Base-by-base conservation (phyloP, 306 rosid species). In the Abrus precatorius region DNA sequence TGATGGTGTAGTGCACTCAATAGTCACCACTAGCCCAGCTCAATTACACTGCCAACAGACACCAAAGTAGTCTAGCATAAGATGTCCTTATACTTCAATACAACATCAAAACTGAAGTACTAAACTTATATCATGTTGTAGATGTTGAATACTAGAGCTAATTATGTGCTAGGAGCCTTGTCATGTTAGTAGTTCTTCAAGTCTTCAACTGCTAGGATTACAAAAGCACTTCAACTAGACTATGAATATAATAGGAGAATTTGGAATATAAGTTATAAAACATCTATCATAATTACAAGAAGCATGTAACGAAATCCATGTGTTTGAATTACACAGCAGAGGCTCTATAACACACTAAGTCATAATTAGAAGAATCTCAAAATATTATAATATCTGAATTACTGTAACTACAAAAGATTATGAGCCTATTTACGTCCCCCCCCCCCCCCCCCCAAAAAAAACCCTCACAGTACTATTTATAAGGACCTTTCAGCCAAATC, bases 21-120 rank as follows among this genome's bases (percentile, higher is more conserved):
- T 4, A 36, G 68, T 38, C 48, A 45, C 11, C 32, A 65, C 52
- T 40, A 14, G 50, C 52, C 52, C n/a, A 76, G 10, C 20, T 13
- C 32, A 65, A 76, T 76, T 49, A 50, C 72, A 34, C 49, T 33
- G 14, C 48, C 50, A 52, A 8, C 14, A 50, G 13, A 60, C n/a
- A 59, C 20, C 20, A 20, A 20, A 73, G 54, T 71, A 32, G 32
- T 50, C 33, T 7, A 14, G 20, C 76, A 71, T 34, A 71, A 10
- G 48, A 52, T 29, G 28, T 38, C 59, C 41, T 69, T 29, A 47
- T 69, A 69, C 29, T 52, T 12, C 14, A 52, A 53, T 34, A 38
- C 76, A 20, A 20, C 20, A 20, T 20, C 20, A 20, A 30, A 56
- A 6, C 34, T 8, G 11, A 55, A 20, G 7, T 5, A 55, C 32